phyloP scores from a whole-genome alignment of 202 grass and related monocot species.

The Panicum hallii region DNA sequence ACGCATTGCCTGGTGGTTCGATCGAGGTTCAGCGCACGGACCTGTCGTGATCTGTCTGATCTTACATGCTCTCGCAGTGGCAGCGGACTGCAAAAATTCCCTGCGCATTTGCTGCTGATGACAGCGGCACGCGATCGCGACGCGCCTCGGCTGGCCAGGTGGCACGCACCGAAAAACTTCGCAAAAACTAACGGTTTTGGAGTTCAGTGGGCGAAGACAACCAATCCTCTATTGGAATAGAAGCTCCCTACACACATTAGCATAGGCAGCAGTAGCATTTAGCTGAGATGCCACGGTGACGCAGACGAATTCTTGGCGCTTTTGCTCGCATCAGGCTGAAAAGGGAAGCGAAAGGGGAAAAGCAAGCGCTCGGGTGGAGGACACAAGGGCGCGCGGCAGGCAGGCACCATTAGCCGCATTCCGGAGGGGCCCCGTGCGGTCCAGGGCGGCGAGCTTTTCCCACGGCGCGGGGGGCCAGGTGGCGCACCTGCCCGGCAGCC shows the following conservation, averaged over 20 bases:
- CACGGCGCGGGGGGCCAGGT: neutral
- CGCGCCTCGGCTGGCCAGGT: neutral
- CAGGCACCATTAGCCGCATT: conserved; percentile 13
- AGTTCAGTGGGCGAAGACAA: neutral
- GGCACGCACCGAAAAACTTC: neutral
- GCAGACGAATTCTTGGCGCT: neutral
- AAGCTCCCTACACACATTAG: too few species aligned
- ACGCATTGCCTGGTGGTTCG: neutral
- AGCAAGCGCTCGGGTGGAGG: neutral
- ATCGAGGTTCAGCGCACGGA: neutral
- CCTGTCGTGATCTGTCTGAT: neutral
- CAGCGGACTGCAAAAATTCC: neutral
- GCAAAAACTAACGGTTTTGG: neutral
- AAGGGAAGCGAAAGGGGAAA: neutral
- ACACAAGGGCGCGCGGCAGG: neutral
- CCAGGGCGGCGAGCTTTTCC: neutral
- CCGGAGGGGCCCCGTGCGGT: neutral
- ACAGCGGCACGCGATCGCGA: neutral
- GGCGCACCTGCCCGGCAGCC: neutral
- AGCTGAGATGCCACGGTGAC: neutral
- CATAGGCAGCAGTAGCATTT: neutral
- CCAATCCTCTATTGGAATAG: too few species aligned
- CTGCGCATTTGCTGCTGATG: neutral
- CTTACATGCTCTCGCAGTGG: too few species aligned
- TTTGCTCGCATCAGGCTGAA: conserved; percentile 5